A percentile compares a stretch with the other conserved stretches of the same genome.
phyloP scores from a whole-genome alignment of 768 basidiomycete genomes.

The Xerocomellus amylosporus region DNA sequence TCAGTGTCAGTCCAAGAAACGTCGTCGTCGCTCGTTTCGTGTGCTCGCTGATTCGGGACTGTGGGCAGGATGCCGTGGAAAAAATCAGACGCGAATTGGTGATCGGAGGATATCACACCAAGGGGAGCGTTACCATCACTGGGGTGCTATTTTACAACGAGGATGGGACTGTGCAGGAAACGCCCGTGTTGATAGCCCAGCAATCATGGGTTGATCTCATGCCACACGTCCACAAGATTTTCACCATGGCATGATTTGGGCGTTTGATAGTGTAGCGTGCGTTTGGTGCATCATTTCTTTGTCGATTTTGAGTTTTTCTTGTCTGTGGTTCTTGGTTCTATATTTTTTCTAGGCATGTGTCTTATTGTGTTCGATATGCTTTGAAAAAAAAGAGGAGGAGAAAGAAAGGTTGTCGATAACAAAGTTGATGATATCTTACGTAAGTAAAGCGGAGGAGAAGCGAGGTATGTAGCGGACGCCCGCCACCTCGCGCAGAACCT shows the following conservation, averaged over 20 bases:
- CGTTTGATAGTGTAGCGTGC: neutral
- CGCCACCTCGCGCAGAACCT: too few relatives aligned
- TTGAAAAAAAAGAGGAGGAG: too few relatives aligned
- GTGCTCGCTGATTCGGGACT: neutral
- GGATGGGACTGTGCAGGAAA: neutral
- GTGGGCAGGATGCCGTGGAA: neutral
- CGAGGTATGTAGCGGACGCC: too few relatives aligned
- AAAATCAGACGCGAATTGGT: neutral
- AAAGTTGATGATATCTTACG: too few relatives aligned
- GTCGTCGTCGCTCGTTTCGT: neutral
- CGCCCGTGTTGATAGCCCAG: neutral
- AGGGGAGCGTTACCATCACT: neutral
- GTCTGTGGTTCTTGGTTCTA: too few relatives aligned
- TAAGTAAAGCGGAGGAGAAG: too few relatives aligned
- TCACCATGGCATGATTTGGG: neutral
- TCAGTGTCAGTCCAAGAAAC: neutral
- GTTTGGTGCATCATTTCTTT: too few relatives aligned
- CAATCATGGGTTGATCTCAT: conserved; percentile 12
- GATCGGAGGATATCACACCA: neutral
- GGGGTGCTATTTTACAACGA: conserved; percentile 8
- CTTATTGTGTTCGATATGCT: too few relatives aligned
- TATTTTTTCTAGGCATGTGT: too few relatives aligned
- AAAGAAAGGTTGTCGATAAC: too few relatives aligned
- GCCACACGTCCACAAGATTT: conserved; percentile 5
- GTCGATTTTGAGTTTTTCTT: too few relatives aligned